Evolutionary conservation across 257 asterid species (phyloP), one percentile per base, ranked within the genome.

Genomic region (Solanum ahanhuiri): DNA sequence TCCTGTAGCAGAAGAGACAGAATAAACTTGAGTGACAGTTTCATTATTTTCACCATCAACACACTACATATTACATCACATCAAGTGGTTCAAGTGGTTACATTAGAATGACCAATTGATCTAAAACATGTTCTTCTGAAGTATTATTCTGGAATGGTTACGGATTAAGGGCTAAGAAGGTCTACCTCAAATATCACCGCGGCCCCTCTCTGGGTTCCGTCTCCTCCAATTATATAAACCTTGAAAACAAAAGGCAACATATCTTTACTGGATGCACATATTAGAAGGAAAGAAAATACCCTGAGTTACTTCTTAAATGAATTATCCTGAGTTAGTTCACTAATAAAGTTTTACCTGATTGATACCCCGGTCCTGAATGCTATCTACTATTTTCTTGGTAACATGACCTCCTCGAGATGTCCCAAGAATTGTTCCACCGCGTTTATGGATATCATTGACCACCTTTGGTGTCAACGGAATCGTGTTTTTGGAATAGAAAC

Each of bases 221-320:
- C 98, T 64, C 99, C 99, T 77, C 99, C 99, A 76, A 96, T 93
- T 86, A 96, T 93, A 86, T 95, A 96, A 63, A 96, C 98, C 99
- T 96, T 82, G 72, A 83, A 82, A 45, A 14, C 31, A 87, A 20
- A 43, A 85, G 18, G 83, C 70, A 48, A 25, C 1, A 14, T 45
- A 25, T 45, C 37, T 23, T 12, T 12, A 23, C 23, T 23, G 14
- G 14, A 77, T 14, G 39, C 37, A 0, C 64, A 28, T 7, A 25
- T 25, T 45, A 79, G 66, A 79, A 7, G 84, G 37, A 45, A 45
- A 45, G 66, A 15, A 77, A 45, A 25, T 25, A 15, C 22, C 39
- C 15, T 43, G 83, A 79, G 15, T 79, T 28, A 8, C 41, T 79
- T 45, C 66, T 45, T 11, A 15, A 23, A 64, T 45, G 28, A 60